Evolutionary conservation across 495 filamentous ascomycete species (phyloP).

Genomic region (Penicillium subrubescens): DNA sequence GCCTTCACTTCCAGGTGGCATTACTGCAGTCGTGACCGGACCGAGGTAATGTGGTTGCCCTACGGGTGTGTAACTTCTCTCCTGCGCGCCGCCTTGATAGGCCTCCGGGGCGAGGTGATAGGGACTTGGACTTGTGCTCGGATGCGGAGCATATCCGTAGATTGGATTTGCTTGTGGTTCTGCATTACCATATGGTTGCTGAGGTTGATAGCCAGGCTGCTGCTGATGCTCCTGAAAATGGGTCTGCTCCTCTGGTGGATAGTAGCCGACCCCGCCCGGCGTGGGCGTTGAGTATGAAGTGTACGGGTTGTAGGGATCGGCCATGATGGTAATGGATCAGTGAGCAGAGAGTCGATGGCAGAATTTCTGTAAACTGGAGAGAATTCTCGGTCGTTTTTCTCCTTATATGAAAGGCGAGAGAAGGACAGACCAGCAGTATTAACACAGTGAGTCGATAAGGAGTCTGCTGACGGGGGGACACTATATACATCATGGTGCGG

Average conservation of each 20-base stretch:
- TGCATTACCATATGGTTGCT: constrained; percentile 5
- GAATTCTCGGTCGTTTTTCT: neutral
- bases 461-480: constrained; percentile 14
- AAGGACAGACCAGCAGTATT: neutral
- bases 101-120: constrained; percentile 35
- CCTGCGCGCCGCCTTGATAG: constrained; percentile 33
- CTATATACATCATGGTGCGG: constrained; percentile 28
- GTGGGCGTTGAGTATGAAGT: constrained; percentile 28
- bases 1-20: constrained; percentile 44
- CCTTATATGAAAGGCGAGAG: neutral
- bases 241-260: constrained; percentile 27
- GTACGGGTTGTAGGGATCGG: constrained; percentile 53
- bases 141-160: constrained; percentile 30
- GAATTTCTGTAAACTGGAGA: neutral
- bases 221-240: constrained; percentile 16
- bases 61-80: constrained; percentile 42
- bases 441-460: neutral
- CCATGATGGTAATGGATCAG: constrained; percentile 35
- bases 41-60: constrained; percentile 42
- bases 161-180: constrained; percentile 21
- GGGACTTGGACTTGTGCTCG: constrained; percentile 15
- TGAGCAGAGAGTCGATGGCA: no score
- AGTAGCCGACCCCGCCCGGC: constrained; percentile 33
- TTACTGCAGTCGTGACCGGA: constrained; percentile 50
- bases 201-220: constrained; percentile 9